Percentiles rank a stretch among this genome's conserved stretches.
These are phyloP conservation scores for Globisporangium rhizosaccharum DNA, from an alignment of 352 stramenopile genomes.

Conservation along the genomic window DNA sequence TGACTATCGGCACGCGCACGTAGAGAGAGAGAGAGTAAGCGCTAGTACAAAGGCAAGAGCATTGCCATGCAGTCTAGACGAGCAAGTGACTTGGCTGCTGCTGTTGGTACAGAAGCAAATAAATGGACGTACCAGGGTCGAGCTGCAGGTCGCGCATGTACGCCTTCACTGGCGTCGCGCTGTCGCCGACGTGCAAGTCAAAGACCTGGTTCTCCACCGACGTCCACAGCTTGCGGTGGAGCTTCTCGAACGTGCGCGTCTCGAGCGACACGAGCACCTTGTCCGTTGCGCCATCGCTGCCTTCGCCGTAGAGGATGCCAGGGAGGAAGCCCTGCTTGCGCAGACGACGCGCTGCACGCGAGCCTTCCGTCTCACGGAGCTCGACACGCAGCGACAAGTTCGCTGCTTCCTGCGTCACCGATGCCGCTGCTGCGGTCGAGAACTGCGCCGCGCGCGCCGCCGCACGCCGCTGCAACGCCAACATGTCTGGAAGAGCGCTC, in stretches of 20 bases:
- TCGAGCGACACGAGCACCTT: conserved; percentile 73
- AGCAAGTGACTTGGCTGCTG: neutral
- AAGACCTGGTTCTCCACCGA: conserved; percentile 88
- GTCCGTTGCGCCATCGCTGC: conserved; percentile 50
- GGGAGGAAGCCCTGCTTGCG: conserved; percentile 77
- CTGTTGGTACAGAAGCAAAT: neutral
- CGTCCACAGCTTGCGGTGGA: conserved; percentile 84
- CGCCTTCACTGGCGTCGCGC: conserved; percentile 55
- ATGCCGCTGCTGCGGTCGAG: conserved; percentile 36
- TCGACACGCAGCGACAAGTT: conserved; percentile 42
- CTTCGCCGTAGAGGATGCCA: conserved; percentile 82
- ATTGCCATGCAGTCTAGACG: too few species aligned
- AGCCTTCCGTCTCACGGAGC: conserved; percentile 61
- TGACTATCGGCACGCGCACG: conserved; percentile 33
- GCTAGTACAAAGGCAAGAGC: neutral
- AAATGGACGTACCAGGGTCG: conserved; percentile 42
- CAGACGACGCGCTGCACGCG: conserved; percentile 69
- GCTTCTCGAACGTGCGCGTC: conserved; percentile 68
- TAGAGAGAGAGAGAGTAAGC: neutral
- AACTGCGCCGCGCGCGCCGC: conserved; percentile 37
- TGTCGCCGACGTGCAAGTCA: conserved; percentile 64
- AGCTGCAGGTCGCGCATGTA: conserved; percentile 87
- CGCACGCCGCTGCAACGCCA: conserved; percentile 42
- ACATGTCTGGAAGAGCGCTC: conserved; percentile 20
- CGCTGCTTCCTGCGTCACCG: neutral